These are phyloP conservation scores for Hapsidospora chrysogenum DNA, from an alignment of 495 filamentous ascomycete species.

Conservation along the genomic window DNA sequence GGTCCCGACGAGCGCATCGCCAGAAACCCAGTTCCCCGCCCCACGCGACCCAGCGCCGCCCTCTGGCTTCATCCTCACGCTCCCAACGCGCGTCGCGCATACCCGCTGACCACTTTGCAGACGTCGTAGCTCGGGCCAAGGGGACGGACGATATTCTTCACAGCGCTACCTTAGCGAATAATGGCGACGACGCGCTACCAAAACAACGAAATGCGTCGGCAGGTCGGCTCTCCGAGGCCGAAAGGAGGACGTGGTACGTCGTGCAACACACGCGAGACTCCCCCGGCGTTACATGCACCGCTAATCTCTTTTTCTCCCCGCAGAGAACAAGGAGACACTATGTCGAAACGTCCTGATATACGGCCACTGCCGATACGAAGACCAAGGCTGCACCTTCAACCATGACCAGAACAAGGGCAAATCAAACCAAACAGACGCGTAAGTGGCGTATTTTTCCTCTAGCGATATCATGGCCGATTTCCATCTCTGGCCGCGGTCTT, in stretches of 20 bases:
- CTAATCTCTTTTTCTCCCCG: neutral
- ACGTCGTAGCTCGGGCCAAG: constrained; percentile 13
- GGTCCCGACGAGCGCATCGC: too few relatives aligned
- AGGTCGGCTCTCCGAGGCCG: constrained; percentile 32
- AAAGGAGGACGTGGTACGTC: constrained; percentile 33
- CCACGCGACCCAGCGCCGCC: too few relatives aligned
- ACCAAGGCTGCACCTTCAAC: constrained; percentile 83
- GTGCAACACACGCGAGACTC: too few relatives aligned
- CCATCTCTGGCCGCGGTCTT: too few relatives aligned
- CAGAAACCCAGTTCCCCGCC: too few relatives aligned
- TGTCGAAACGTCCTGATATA: constrained; percentile 92
- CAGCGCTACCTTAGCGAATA: too few relatives aligned
- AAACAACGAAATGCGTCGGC: constrained; percentile 26
- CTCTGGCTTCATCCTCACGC: neutral
- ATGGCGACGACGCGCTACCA: constrained; percentile 29
- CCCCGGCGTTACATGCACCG: constrained; percentile 8
- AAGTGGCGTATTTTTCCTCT: too few relatives aligned
- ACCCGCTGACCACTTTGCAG: constrained; percentile 5
- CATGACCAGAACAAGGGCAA: constrained; percentile 55
- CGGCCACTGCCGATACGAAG: constrained; percentile 81
- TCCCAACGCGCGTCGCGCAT: constrained; percentile 2
- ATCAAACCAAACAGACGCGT: constrained; percentile 41
- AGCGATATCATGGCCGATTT: too few relatives aligned
- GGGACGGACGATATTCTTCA: constrained; percentile 6
- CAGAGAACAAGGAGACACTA: constrained; percentile 61